Evolutionary conservation across 768 basidiomycete genomes (phyloP).

Genomic region (Trametes villosa): DNA sequence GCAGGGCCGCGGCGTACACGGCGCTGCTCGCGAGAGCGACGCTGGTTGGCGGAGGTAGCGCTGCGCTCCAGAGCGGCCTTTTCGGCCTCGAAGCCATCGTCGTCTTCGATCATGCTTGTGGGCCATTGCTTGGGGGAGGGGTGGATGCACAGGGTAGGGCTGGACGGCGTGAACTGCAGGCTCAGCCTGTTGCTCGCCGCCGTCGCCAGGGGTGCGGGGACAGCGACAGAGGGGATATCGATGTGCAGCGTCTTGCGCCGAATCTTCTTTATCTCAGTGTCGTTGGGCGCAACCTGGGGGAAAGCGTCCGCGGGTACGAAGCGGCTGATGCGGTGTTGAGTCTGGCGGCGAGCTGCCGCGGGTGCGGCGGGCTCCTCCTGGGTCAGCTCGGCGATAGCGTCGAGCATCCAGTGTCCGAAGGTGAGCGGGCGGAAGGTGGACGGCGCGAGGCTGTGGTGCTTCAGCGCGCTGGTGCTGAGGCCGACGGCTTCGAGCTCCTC

Average conservation of each 20-base stretch:
- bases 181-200: constrained; percentile 49
- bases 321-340: constrained; percentile 36
- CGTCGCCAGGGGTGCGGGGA: constrained; percentile 42
- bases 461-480: constrained; percentile 21
- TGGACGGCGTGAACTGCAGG: constrained; percentile 68
- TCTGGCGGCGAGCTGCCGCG: constrained; percentile 30
- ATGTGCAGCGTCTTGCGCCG: constrained; percentile 48
- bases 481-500: constrained; percentile 33
- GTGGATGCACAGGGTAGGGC: constrained; percentile 43
- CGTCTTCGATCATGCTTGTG: constrained; percentile 37
- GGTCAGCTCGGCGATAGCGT: constrained; percentile 72
- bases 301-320: constrained; percentile 42
- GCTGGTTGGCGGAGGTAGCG: constrained; percentile 37
- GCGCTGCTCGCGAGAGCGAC: constrained; percentile 27
- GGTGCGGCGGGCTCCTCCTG: constrained; percentile 32
- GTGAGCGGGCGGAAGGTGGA: constrained; percentile 57
- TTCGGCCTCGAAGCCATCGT: constrained; percentile 50
- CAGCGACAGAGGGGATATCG: constrained; percentile 35
- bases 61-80: constrained; percentile 37
- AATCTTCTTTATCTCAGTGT: constrained; percentile 22
- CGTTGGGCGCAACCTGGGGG: constrained; percentile 17
- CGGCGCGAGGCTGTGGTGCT: constrained; percentile 49
- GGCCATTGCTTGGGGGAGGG: constrained; percentile 31
- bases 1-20: constrained; percentile 37
- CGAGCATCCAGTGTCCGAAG: constrained; percentile 85